Percentiles rank a stretch among this genome's conserved stretches.
Evolutionary conservation across 2,329 filamentous ascomycete species (phyloP).

Genomic region (Xylariaceae sp.): DNA sequence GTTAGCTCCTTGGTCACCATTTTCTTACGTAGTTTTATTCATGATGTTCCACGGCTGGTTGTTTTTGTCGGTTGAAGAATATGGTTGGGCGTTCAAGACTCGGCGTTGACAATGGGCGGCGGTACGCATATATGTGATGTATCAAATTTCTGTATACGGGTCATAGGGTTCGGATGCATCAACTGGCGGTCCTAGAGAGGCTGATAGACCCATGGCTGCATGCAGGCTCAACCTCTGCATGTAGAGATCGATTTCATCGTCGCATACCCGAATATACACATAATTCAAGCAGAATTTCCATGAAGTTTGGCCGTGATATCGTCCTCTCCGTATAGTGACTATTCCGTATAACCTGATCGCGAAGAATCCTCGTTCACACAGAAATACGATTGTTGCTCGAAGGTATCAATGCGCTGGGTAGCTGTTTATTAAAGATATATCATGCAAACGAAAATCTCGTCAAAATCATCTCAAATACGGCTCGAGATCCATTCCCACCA

Average conservation of each 20-base stretch:
- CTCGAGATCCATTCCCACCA: constrained; percentile 92
- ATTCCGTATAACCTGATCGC: not conserved
- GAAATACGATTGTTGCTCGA: not conserved
- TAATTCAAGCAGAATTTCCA: not conserved
- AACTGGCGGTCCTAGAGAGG: constrained; percentile 21
- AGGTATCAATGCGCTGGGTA: not conserved
- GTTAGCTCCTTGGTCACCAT: not conserved
- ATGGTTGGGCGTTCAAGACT: constrained; percentile 2
- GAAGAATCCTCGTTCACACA: not conserved
- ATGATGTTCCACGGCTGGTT: not conserved
- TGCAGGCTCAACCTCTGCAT: constrained; percentile 34
- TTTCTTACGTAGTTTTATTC: not conserved
- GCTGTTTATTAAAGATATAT: constrained; percentile 11
- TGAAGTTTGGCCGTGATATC: not conserved
- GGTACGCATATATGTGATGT: not conserved
- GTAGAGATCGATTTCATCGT: constrained; percentile 8
- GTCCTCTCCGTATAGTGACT: not conserved
- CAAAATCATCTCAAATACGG: constrained; percentile 51
- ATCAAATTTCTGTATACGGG: constrained; percentile 7
- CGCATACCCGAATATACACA: constrained; percentile 1
- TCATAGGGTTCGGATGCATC: constrained; percentile 15
- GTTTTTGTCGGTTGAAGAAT: constrained; percentile 5
- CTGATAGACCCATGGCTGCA: constrained; percentile 2
- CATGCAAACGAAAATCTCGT: not conserved
- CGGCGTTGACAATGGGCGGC: constrained; percentile 6